A percentile compares a stretch with the other conserved stretches of the same genome.
These are phyloP conservation scores for Calonectria montana DNA, from an alignment of 2,329 filamentous ascomycete species.

Conservation along the genomic window DNA sequence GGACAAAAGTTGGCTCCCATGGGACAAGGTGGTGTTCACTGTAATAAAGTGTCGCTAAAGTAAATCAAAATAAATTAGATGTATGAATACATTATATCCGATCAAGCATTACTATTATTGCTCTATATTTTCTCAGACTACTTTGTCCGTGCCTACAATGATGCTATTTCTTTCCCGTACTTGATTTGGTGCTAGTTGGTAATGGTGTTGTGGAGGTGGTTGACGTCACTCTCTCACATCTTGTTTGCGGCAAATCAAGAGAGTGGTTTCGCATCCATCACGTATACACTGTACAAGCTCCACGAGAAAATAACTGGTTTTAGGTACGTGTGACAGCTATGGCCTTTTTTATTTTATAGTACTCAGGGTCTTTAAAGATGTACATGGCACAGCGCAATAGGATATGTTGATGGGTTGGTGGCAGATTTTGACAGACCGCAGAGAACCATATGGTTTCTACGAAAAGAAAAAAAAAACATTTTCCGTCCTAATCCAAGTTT, in stretches of 20 bases:
- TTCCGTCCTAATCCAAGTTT: background rate
- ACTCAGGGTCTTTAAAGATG: background rate
- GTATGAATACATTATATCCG: background rate
- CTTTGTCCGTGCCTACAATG: background rate
- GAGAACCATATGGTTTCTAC: background rate
- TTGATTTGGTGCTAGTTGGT: background rate
- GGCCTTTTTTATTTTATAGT: too few relatives aligned
- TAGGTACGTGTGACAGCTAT: too few relatives aligned
- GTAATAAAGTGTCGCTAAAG: background rate
- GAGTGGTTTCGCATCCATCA: background rate
- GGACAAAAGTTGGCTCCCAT: too few relatives aligned
- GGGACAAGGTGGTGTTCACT: background rate
- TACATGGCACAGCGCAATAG: background rate
- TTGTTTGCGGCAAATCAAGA: background rate
- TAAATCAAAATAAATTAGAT: background rate
- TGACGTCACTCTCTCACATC: slow-evolving; percentile 35
- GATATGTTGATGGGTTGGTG: background rate
- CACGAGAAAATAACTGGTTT: background rate
- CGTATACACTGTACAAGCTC: background rate
- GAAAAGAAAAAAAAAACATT: background rate
- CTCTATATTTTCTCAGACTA: too few relatives aligned
- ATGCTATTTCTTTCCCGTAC: too few relatives aligned
- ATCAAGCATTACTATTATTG: background rate
- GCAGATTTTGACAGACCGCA: background rate
- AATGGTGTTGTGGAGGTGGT: slow-evolving; percentile 1